Evolutionary conservation across 2,329 filamentous ascomycete species (phyloP).

Genomic region (Stylonectria norvegica): DNA sequence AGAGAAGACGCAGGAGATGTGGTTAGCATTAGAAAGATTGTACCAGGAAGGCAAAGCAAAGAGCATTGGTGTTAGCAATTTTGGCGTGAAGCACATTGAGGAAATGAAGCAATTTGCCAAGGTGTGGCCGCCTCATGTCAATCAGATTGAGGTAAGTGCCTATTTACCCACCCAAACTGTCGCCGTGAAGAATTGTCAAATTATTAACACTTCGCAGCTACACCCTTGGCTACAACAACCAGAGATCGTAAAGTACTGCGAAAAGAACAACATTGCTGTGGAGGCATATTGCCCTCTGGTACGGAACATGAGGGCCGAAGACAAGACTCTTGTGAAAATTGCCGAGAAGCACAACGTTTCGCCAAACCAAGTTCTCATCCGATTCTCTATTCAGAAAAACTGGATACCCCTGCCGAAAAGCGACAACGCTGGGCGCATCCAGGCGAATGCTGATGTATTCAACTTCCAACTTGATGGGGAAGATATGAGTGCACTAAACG

Average conservation of each 20-base stretch:
- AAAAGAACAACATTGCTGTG: constrained; percentile 66
- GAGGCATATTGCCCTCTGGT: constrained; percentile 37
- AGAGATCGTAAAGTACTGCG: constrained; percentile 50
- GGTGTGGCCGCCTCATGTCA: constrained; percentile 64
- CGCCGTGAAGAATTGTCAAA: no score
- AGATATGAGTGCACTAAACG: constrained; percentile 47
- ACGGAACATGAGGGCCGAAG: constrained; percentile 37
- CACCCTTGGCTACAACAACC: constrained; percentile 63
- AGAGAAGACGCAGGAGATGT: constrained; percentile 57
- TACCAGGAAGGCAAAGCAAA: constrained; percentile 57
- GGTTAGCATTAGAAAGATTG: constrained; percentile 62
- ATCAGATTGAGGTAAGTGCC: constrained; percentile 62
- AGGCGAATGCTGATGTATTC: constrained; percentile 57
- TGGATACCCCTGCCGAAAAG: constrained; percentile 67
- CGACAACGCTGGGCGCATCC: constrained; percentile 56
- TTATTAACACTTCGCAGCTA: constrained; percentile 58
- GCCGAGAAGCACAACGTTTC: constrained; percentile 57
- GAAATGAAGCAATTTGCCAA: constrained; percentile 61
- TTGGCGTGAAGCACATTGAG: constrained; percentile 63
- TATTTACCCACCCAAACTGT: background rate
- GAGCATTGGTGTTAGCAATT: constrained; percentile 70
- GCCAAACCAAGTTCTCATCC: constrained; percentile 61
- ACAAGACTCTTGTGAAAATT: constrained; percentile 53
- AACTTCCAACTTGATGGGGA: constrained; percentile 53
- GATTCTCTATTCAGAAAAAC: constrained; percentile 65